phyloP scores from a whole-genome alignment of 495 filamentous ascomycete species.

The Trichoderma asperelloides region DNA sequence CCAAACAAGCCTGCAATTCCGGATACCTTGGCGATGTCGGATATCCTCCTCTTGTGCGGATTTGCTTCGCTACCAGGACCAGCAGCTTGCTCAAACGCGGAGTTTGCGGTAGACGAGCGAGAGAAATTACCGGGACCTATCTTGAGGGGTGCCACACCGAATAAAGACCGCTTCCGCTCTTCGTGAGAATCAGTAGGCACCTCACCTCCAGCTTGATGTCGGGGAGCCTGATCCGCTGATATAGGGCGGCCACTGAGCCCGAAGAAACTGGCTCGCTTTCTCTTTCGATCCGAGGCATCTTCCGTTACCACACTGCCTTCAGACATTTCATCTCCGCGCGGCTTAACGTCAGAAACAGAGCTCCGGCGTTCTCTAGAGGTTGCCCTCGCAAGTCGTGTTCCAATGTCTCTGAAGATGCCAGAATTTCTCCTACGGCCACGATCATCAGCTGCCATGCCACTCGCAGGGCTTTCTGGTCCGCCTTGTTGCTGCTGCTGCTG shows the following conservation, averaged over 20 bases:
- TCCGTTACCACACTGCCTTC: slow-evolving; percentile 25
- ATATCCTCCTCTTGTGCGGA: background rate
- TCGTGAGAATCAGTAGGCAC: background rate
- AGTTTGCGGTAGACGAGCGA: background rate
- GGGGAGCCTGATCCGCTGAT: background rate
- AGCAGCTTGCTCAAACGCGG: background rate
- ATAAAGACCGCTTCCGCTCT: slow-evolving; percentile 6
- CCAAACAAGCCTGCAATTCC: background rate
- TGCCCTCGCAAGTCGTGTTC: slow-evolving; percentile 22
- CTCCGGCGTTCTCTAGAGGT: slow-evolving; percentile 22
- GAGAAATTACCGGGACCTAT: background rate
- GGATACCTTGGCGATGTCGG: background rate
- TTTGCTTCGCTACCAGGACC: background rate
- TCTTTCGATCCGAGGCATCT: slow-evolving; percentile 23
- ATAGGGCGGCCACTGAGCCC: background rate
- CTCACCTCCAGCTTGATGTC: background rate
- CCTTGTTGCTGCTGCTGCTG: slow-evolving; percentile 12
- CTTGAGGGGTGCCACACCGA: background rate
- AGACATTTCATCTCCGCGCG: slow-evolving; percentile 26
- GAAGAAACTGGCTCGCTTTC: slow-evolving; percentile 15
- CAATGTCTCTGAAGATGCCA: slow-evolving; percentile 27
- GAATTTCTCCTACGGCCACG: slow-evolving; percentile 25
- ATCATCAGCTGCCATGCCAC: slow-evolving; percentile 11
- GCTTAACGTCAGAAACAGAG: slow-evolving; percentile 11
- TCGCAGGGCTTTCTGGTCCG: slow-evolving; percentile 9